These are phyloP conservation scores for Tetradesmus obliquus DNA, from an alignment of 139 green algal species.

Conservation along the genomic window DNA sequence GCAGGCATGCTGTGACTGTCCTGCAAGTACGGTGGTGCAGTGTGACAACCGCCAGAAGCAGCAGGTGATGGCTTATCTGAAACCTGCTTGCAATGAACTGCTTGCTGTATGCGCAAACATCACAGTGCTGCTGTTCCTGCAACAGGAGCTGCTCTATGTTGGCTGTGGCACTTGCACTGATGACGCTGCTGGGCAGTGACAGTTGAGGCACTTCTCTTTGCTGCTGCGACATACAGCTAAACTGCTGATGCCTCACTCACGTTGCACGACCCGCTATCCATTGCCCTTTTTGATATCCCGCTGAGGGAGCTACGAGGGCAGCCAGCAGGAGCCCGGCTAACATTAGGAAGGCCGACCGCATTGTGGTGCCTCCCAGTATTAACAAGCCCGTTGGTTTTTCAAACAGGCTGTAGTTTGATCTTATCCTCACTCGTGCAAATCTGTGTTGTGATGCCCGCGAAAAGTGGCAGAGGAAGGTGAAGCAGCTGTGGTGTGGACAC, in stretches of 20 bases:
- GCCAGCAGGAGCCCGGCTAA: neutral
- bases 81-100: neutral
- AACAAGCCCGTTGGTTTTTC: no score
- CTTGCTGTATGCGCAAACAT: neutral
- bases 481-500: neutral
- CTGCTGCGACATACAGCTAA: neutral
- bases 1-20: neutral
- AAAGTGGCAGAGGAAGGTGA: neutral
- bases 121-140: neutral
- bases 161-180: neutral
- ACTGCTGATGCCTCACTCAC: neutral
- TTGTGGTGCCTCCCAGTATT: neutral
- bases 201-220: neutral
- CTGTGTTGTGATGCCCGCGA: neutral
- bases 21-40: neutral
- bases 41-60: neutral
- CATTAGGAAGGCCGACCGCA: neutral
- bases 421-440: neutral
- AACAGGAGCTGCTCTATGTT: neutral
- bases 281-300: neutral
- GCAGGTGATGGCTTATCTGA: neutral
- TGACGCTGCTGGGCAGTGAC: neutral
- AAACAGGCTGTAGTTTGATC: neutral
- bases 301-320: neutral
- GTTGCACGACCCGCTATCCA: slow-evolving; percentile 34